Percentiles rank a stretch among this genome's conserved stretches.
Evolutionary conservation across 192 early-diverging fungal species (phyloP).

Genomic region (Backusella tuberculispora): DNA sequence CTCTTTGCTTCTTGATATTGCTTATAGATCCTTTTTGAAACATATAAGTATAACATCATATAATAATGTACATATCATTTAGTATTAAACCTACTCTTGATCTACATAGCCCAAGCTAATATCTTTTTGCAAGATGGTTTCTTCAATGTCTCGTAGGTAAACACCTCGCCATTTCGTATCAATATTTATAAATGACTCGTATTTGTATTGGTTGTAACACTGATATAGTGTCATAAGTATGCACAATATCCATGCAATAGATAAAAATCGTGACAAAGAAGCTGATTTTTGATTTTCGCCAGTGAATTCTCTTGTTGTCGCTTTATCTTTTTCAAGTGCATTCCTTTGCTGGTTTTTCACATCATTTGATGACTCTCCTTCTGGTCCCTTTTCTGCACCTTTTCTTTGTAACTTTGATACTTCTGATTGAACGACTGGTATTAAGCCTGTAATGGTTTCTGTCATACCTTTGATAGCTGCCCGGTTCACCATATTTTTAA

Average conservation of each 20-base stretch:
- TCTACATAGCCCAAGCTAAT: constrained; percentile 16
- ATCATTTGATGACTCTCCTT: neutral
- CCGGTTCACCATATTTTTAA: constrained; percentile 68
- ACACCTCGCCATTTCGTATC: constrained; percentile 45
- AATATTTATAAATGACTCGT: constrained; percentile 26
- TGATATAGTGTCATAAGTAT: constrained; percentile 8
- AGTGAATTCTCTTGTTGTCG: neutral
- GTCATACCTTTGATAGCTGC: constrained; percentile 63
- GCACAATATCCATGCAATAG: neutral
- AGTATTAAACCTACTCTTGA: constrained; percentile 15
- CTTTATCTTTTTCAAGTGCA: constrained; percentile 3
- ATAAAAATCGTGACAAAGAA: neutral
- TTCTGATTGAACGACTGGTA: constrained; percentile 49
- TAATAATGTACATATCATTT: neutral
- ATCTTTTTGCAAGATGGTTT: constrained; percentile 32
- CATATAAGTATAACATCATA: neutral
- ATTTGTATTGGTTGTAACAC: constrained; percentile 13
- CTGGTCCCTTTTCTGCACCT: neutral
- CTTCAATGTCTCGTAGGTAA: constrained; percentile 51
- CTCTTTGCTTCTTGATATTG: constrained; percentile 35
- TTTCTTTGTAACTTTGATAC: constrained; percentile 21
- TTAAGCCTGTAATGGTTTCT: constrained; percentile 51
- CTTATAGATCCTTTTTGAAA: constrained; percentile 18
- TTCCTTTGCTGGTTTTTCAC: constrained; percentile 27
- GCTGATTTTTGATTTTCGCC: neutral